Evolutionary conservation across 169 alveolate genomes (phyloP).

Genomic region (Fabrea salina): DNA sequence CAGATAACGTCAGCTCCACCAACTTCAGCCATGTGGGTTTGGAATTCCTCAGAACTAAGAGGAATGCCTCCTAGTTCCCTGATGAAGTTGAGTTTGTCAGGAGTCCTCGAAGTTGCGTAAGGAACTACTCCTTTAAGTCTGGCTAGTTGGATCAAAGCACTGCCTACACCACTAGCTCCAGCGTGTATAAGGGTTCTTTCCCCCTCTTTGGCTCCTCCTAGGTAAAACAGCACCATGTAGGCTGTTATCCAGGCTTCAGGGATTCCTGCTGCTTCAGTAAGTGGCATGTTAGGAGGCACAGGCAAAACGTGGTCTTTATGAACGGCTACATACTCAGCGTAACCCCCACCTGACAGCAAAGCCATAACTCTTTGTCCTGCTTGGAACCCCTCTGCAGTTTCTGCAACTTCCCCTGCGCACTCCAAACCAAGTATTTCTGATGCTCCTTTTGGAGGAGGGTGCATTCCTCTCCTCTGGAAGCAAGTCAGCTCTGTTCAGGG

Average conservation of each 20-base stretch:
- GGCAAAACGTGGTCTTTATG: constrained; percentile 50
- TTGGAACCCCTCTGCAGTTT: constrained; percentile 17
- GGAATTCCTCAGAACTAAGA: constrained; percentile 36
- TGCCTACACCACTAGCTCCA: constrained; percentile 85
- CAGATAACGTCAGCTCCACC: constrained; percentile 64
- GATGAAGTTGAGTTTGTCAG: constrained; percentile 47
- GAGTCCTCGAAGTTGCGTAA: constrained; percentile 62
- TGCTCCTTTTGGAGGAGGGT: constrained; percentile 72
- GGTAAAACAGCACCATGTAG: constrained; percentile 40
- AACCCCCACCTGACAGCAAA: constrained; percentile 79
- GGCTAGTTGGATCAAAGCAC: constrained; percentile 70
- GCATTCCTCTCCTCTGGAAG: constrained; percentile 67
- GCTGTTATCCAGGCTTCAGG: constrained; percentile 82
- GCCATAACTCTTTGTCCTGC: constrained; percentile 61
- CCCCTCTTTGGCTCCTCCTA: constrained; percentile 47
- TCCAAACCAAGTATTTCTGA: constrained; percentile 71
- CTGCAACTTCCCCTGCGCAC: constrained; percentile 59
- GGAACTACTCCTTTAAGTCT: constrained; percentile 46
- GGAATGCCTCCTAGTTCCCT: constrained; percentile 29
- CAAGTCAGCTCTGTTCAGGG: constrained; percentile 64
- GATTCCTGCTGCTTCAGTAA: constrained; percentile 70
- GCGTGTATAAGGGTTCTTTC: constrained; percentile 73
- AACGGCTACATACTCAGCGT: constrained; percentile 65
- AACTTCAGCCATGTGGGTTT: constrained; percentile 35
- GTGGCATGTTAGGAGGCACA: constrained; percentile 50